Base-by-base conservation (phyloP, 75 land plant species). In the Ceratopteris richardii region DNA sequence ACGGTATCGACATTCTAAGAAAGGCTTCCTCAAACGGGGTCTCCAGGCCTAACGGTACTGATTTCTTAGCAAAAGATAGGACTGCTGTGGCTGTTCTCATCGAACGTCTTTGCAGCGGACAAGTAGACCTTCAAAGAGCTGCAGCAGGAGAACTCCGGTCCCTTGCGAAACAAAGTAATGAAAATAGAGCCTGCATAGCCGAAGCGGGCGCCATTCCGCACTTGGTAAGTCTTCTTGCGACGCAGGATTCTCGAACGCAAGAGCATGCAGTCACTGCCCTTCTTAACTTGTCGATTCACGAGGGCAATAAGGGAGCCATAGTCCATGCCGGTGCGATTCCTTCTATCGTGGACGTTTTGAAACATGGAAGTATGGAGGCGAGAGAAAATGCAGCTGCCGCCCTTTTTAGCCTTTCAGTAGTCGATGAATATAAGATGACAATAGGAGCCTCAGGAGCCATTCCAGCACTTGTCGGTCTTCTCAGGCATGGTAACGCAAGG, bases 341-440 rank as follows among this genome's bases (percentile, higher is more conserved):
- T 17, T 74, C 75, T 33, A 75, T 90, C 37, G 87, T 90, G 0
- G 88, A 90, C 17, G 91, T 90, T 29, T 65, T 90, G 26, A 79
- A 75, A 66, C 71, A 57, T 31, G 88, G 96, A 14, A 79, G 96
- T 64, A 90, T 56, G 66, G 96, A 87, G 51, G 88, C 92, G 23
- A 84, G 96, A 26, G 92, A 90, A 58, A 90, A 90, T 68, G 96
- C 96, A 25, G 96, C 96, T 50, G 92, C 96, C n/a, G 81, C 96
- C 25, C 83, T 90, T 44, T 90, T 90, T 63, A 90, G 96, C 29
- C 71, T 90, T 41, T 90, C 96, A 20, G 83, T 84, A 47, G 54
- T 81, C 4, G 96, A 90, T 60, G 81, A 83, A 25, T 81, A 87
- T 72, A 90, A 90, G 62, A 69, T 79, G 14, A 64, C 70, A 16